These are phyloP conservation scores for Lactarius psammicola DNA, from an alignment of 768 basidiomycete genomes.

Conservation along the genomic window DNA sequence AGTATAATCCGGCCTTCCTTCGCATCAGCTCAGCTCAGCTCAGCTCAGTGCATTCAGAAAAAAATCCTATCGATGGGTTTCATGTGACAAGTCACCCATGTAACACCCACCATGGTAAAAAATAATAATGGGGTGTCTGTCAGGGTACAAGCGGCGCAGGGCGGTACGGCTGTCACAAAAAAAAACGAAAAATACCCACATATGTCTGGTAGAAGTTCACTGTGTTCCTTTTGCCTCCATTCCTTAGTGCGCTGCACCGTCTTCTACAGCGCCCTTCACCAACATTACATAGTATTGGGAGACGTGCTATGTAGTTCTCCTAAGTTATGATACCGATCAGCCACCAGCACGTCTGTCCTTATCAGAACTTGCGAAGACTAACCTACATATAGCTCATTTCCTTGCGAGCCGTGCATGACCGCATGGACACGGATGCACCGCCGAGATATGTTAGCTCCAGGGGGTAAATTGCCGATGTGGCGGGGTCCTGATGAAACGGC, in stretches of 20 bases:
- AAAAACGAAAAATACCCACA: not conserved
- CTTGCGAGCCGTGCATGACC: not conserved
- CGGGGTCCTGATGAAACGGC: not conserved
- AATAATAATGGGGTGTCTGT: not conserved
- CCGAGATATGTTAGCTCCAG: not conserved
- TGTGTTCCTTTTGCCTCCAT: not conserved
- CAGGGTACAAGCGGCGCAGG: not conserved
- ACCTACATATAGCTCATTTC: not conserved
- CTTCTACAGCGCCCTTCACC: not conserved
- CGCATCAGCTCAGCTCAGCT: not conserved
- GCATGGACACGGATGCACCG: not conserved
- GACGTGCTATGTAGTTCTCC: not conserved
- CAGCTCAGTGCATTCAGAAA: not conserved
- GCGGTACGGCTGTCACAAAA: not conserved
- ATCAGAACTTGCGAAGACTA: not conserved
- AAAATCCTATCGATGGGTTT: not conserved
- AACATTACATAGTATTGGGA: not conserved
- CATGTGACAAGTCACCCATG: not conserved
- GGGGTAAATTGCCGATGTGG: not conserved
- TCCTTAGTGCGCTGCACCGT: not conserved
- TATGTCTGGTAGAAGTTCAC: not conserved
- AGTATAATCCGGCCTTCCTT: not conserved
- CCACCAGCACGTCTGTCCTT: not conserved
- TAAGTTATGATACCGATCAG: not conserved
- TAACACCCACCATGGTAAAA: not conserved